Conservation (phyloP, 2,329 filamentous ascomycete species). For the Aureobasidium zeae region DNA sequence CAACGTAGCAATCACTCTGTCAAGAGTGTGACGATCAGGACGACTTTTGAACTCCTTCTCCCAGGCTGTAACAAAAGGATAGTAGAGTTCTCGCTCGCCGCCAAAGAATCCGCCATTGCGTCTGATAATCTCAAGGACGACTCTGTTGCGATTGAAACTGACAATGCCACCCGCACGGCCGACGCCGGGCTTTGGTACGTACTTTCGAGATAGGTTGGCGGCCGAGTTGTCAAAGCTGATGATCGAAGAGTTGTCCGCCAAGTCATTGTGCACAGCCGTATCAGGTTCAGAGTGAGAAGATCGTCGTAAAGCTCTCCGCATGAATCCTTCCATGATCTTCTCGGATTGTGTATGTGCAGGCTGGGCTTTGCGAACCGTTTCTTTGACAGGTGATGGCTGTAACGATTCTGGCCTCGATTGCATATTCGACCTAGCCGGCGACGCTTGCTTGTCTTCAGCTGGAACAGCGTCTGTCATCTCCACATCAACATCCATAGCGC, state of each 20-base stretch:
- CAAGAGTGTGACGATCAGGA: constrained; percentile 47
- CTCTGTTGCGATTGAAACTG: constrained; percentile 37
- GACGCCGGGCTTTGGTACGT: constrained; percentile 19
- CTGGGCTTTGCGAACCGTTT: no score
- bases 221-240: not conserved
- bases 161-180: constrained; percentile 33
- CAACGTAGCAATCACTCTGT: constrained; percentile 41
- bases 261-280: not conserved
- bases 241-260: not conserved
- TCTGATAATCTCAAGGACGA: constrained; percentile 47
- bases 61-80: constrained; percentile 48
- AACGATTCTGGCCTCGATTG: not conserved
- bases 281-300: no score
- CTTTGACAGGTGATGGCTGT: not conserved
- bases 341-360: not conserved
- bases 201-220: not conserved
- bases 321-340: constrained; percentile 3
- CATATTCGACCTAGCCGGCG: not conserved
- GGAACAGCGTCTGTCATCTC: constrained; percentile 1
- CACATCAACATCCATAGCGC: not conserved
- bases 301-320: constrained; percentile 5
- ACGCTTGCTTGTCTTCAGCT: not conserved
- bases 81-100: constrained; percentile 45
- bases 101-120: constrained; percentile 48
- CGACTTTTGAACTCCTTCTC: constrained; percentile 34